phyloP scores from a whole-genome alignment of 2,329 filamentous ascomycete genomes.

The Sclerotinia glacialis region DNA sequence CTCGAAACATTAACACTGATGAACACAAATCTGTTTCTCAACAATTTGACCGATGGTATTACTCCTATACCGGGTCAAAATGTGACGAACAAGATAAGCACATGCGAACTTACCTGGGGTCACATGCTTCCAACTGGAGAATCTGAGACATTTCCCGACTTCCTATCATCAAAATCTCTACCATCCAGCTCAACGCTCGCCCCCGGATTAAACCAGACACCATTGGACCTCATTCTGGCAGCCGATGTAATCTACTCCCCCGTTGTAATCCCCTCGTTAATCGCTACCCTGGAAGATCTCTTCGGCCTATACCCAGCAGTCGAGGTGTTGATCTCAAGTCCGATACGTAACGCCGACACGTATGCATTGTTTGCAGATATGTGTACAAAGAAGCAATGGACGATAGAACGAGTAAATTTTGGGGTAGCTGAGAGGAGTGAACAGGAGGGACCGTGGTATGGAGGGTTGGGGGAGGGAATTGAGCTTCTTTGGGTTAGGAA shows the following conservation, averaged over 20 bases:
- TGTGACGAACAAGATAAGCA: conserved; percentile 48
- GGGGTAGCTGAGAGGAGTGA: conserved; percentile 41
- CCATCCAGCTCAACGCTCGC: not conserved
- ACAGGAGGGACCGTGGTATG: conserved; percentile 65
- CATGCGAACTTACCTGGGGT: conserved; percentile 53
- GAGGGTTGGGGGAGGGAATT: conserved; percentile 12
- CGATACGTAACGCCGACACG: conserved; percentile 67
- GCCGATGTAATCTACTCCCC: conserved; percentile 78
- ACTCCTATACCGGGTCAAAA: not conserved
- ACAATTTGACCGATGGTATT: conserved; percentile 48
- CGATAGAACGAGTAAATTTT: conserved; percentile 46
- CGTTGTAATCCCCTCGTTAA: conserved; percentile 58
- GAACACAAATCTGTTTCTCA: conserved; percentile 66
- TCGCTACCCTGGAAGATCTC: conserved; percentile 62
- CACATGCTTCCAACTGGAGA: conserved; percentile 39
- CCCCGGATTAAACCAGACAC: conserved; percentile 40
- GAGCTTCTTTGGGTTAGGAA: conserved; percentile 19
- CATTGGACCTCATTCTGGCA: conserved; percentile 64
- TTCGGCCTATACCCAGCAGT: conserved; percentile 55
- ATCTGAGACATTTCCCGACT: conserved; percentile 34
- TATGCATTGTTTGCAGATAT: conserved; percentile 61
- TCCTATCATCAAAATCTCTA: conserved; percentile 15
- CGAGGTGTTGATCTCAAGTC: conserved; percentile 64
- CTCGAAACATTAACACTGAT: conserved; percentile 67
- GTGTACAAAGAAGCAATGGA: conserved; percentile 46